Evolutionary conservation across 805 yeast genomes (phyloP), one percentile per base, ranked within the genome.

Genomic region (Starmera caribaea): DNA sequence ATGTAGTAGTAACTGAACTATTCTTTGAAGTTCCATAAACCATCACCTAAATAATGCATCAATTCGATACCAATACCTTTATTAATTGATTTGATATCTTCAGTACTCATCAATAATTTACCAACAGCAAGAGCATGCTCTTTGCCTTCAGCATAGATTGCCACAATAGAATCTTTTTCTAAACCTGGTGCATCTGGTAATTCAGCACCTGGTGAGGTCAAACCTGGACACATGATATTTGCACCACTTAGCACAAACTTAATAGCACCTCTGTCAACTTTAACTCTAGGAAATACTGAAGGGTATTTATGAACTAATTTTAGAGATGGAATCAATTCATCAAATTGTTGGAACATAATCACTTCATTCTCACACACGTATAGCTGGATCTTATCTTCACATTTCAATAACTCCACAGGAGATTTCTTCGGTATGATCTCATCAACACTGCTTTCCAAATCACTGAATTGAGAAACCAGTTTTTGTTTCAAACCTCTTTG

Each of bases 211-310:
- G 81, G 71, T 15, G 92, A 79, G 0, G 96, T 87, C 46, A 87
- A 70, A 15, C 96, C 96, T 3, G 96, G 96, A 62, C 96, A 89
- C 97, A 89, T 89, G 54, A 89, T 84, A 55, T 89, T 89, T 26
- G 97, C 96, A 41, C 97, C 97, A 4, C 95, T 81, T n/a, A 89
- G 65, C 21, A 89, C 92, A 55, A 89, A 89, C 61, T 89, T 89
- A 58, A 89, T 89, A 38, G 97, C 97, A 42, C 97, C 97, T 57
- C 96, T 73, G 54, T 89, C 97, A 11, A 90, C 97, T 55, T 79
- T 84, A 34, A 89, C 94, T 30, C 74, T 65, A 16, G 96, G 96
- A 64, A 89, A 89, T 30, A 80, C 75, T 9, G 73, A 69, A 5
- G 97, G 96, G 55, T 81, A 85, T 58, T 77, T 77, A 62, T 87